A percentile compares a stretch with the other conserved stretches of the same genome.
These are phyloP conservation scores for Senna tora DNA, from an alignment of 306 rosid genomes.

Conservation along the genomic window DNA sequence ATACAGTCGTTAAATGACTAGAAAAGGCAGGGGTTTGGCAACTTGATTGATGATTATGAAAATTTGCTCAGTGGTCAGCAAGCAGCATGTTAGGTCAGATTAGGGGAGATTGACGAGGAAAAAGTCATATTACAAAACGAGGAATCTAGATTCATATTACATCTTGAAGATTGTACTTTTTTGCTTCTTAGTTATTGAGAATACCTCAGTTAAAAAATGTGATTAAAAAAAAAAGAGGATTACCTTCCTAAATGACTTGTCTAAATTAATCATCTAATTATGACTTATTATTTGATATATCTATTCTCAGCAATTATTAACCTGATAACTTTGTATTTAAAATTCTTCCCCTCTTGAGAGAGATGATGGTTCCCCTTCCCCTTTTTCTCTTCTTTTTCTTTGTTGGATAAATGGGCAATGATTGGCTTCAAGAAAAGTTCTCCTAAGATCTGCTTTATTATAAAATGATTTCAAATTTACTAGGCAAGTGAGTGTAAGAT, in stretches of 20 bases:
- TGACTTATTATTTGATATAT: slow-evolving; percentile 4
- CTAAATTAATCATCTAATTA: slow-evolving; percentile 7
- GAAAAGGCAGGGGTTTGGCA: neutral
- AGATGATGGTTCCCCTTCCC: neutral
- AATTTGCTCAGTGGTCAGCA: neutral
- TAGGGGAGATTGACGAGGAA: neutral
- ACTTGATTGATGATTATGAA: neutral
- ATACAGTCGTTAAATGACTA: neutral
- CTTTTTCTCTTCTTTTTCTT: neutral
- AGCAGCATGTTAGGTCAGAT: neutral
- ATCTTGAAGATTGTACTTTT: slow-evolving; percentile 3
- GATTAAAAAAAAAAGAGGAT: slow-evolving; percentile 6
- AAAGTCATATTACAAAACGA: neutral
- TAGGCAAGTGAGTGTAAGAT: slow-evolving; percentile 32
- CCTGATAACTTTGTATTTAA: slow-evolving; percentile 24
- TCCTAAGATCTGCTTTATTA: slow-evolving; percentile 30
- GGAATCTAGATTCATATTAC: neutral
- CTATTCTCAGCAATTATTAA: slow-evolving; percentile 10
- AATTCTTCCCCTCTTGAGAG: slow-evolving; percentile 26
- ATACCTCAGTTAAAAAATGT: slow-evolving; percentile 17
- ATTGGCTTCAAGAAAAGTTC: slow-evolving; percentile 38
- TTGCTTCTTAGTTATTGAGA: neutral
- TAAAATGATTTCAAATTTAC: slow-evolving; percentile 19
- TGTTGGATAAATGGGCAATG: slow-evolving; percentile 27
- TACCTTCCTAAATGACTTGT: neutral